Evolutionary conservation across 495 filamentous ascomycete species (phyloP), one percentile per base, ranked within the genome.

Genomic region (Saxophila tyrrhenica): DNA sequence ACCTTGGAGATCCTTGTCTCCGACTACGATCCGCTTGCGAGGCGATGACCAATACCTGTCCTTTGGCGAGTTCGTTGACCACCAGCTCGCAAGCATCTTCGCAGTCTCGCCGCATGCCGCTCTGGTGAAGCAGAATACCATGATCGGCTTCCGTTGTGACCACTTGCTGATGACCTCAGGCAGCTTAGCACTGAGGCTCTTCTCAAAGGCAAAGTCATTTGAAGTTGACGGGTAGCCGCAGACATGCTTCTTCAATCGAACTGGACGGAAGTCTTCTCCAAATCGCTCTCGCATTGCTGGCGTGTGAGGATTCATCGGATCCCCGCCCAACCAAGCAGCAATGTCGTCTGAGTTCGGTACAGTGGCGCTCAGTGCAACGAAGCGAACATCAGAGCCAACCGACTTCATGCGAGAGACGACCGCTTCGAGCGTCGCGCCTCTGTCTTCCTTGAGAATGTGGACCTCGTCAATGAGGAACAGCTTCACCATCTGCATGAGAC

Each of bases 361-460:
- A 0, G 92, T 98, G 22, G 92, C 92, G 65, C 90, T 95, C 29
- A 96, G 69, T 15, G 92, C 92, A 21, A 98, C 73, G 59, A 98
- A 97, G 13, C 92, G 82, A 2, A 97, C 83, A 66, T 87, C 81
- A 0, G 85, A 84, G 1, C 87, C 86, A 50, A 89, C 84, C 0
- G 85, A 86, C 69, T 95, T 96, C 92, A 95, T 98, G 5, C 92
- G 84, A 38, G 91, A 95, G 1, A 96, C 89, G 10, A 96, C 86
- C n/a, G 88, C 88, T 65, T 98, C 92, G 3, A 98, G 75, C 0
- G 87, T 95, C 10, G 92, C 90, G 10, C 92, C 92, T 10, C 92
- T 82, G 3, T 76, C 70, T 55, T 97, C 92, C 60, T 91, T 95
- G 48, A 98, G 76, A 38, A 95, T 90, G 63, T 98, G 92, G 0